Conservation (phyloP, 495 filamentous ascomycete genomes). For the Penicillium cinerascens region DNA sequence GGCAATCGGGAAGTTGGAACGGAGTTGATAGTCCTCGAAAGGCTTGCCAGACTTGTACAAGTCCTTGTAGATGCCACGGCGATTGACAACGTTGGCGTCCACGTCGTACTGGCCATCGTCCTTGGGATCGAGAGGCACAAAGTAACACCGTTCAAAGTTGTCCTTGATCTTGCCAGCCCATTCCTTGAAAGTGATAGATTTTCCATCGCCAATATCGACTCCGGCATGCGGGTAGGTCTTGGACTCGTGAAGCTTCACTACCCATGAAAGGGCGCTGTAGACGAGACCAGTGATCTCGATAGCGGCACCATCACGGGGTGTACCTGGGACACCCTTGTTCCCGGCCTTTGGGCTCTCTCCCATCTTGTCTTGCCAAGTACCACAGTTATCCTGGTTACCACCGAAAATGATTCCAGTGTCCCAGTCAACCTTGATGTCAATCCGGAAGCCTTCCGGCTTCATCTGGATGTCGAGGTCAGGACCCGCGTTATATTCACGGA, state of each 20-base stretch:
- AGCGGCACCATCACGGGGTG: slow-evolving; percentile 90
- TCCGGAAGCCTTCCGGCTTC: slow-evolving; percentile 86
- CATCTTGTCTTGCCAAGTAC: slow-evolving; percentile 99
- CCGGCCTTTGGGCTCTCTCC: slow-evolving; percentile 91
- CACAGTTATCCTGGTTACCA: slow-evolving; percentile 90
- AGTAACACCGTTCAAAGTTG: slow-evolving; percentile 90
- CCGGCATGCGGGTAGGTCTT: slow-evolving; percentile 68
- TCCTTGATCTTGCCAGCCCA: slow-evolving; percentile 80
- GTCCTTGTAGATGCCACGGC: slow-evolving; percentile 97
- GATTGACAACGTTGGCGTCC: slow-evolving; percentile 73
- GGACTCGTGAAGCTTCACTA: slow-evolving; percentile 58
- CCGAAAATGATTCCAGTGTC: slow-evolving; percentile 88
- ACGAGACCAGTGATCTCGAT: slow-evolving; percentile 91
- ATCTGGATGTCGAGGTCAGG: slow-evolving; percentile 85
- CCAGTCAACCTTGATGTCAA: slow-evolving; percentile 90
- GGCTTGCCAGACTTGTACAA: slow-evolving; percentile 88
- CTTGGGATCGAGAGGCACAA: slow-evolving; percentile 62
- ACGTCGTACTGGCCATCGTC: slow-evolving; percentile 77
- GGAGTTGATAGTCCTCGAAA: slow-evolving; percentile 96
- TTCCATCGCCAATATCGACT: slow-evolving; percentile 56
- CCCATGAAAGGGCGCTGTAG: slow-evolving; percentile 85
- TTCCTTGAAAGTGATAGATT: slow-evolving; percentile 65
- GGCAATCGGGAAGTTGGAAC: slow-evolving; percentile 90
- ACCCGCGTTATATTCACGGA: slow-evolving; percentile 92
- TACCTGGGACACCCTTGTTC: slow-evolving; percentile 92